Conservation (phyloP, 1,139 yeast genomes). For the Debaryomyces sp. region DNA sequence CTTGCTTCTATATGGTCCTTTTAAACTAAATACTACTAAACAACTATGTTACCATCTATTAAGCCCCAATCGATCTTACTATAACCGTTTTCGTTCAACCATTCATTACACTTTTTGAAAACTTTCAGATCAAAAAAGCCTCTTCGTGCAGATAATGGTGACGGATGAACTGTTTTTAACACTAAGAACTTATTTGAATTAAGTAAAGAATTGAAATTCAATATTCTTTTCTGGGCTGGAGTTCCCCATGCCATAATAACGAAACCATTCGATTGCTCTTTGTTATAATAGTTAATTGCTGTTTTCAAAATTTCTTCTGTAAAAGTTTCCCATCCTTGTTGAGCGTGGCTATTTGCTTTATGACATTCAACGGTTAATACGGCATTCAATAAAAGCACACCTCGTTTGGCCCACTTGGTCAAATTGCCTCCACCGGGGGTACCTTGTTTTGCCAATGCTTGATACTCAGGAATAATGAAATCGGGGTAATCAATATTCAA, state of each 20-base stretch:
- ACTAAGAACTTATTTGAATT: conserved; percentile 42
- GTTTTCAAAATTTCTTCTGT: conserved; percentile 68
- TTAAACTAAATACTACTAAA: conserved; percentile 4
- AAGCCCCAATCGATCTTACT: conserved; percentile 68
- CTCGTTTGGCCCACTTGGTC: conserved; percentile 84
- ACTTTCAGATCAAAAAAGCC: conserved; percentile 80
- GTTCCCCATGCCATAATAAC: conserved; percentile 93
- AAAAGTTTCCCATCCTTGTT: conserved; percentile 90
- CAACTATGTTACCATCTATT: conserved; percentile 28
- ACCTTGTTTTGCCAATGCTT: conserved; percentile 28
- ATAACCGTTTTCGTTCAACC: conserved; percentile 58
- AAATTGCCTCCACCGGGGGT: conserved; percentile 63
- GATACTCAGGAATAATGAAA: conserved; percentile 57
- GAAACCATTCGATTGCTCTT: conserved; percentile 46
- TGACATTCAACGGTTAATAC: conserved; percentile 93
- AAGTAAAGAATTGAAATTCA: conserved; percentile 37
- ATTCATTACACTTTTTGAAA: conserved; percentile 70
- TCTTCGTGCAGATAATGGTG: conserved; percentile 86
- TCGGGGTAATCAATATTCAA: conserved; percentile 72
- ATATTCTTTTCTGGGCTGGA: conserved; percentile 81
- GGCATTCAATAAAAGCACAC: conserved; percentile 86
- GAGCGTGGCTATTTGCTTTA: conserved; percentile 89
- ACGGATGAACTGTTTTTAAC: conserved; percentile 85
- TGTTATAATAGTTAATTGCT: conserved; percentile 42
- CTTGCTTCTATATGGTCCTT: background rate